Conservation (phyloP, 2,329 filamentous ascomycete species). For the Colletotrichum chlorophyti region DNA sequence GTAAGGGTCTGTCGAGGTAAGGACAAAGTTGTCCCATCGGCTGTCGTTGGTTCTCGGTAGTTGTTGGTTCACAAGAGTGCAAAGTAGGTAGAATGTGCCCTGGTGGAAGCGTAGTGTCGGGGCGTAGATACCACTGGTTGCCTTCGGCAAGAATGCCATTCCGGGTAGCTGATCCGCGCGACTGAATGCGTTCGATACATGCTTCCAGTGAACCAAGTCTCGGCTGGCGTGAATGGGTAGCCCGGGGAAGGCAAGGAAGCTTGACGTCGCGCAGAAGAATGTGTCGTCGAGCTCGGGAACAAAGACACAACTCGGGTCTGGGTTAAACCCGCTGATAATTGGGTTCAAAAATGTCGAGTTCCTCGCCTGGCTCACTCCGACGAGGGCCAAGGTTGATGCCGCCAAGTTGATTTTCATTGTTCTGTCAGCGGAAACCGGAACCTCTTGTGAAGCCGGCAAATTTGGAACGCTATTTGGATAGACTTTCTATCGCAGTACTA, state of each 20-base stretch:
- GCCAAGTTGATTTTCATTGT: background rate
- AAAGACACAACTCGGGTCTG: constrained; percentile 54
- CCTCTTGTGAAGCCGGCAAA: too few species aligned
- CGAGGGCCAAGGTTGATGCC: background rate
- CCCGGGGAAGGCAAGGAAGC: constrained; percentile 59
- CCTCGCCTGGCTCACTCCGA: background rate
- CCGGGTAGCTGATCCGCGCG: constrained; percentile 49
- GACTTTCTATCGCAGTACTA: too few species aligned
- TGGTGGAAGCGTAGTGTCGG: constrained; percentile 51
- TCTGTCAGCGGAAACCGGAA: too few species aligned
- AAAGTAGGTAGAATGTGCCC: constrained; percentile 52
- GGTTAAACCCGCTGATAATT: constrained; percentile 56
- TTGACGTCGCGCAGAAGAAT: constrained; percentile 59
- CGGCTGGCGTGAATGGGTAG: constrained; percentile 59
- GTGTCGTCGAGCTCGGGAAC: constrained; percentile 46
- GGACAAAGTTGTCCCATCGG: constrained; percentile 26
- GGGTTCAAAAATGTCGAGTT: constrained; percentile 47
- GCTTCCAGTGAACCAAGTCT: constrained; percentile 57
- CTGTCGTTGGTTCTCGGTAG: constrained; percentile 12
- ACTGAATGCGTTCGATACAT: constrained; percentile 47
- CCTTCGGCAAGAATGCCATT: constrained; percentile 35
- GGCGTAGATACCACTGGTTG: constrained; percentile 53
- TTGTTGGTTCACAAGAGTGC: constrained; percentile 35
- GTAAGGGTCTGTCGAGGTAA: constrained; percentile 30
- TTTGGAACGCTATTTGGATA: too few species aligned